Conservation (phyloP, 352 stramenopile species). For the Phytophthora citrophthora region DNA sequence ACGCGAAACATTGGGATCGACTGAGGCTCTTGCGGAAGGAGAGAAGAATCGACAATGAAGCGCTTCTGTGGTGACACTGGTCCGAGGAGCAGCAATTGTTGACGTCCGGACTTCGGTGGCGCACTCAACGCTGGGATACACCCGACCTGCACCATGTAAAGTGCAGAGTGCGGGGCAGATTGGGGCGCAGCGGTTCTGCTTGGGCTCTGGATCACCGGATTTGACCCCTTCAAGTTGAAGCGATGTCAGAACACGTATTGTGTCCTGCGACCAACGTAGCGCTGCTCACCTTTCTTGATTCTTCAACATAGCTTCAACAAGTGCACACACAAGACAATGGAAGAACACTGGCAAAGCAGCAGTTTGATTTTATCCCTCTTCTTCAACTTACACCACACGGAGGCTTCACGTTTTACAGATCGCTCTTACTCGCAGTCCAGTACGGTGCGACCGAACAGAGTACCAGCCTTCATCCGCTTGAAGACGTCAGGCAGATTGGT, state of each 20-base stretch:
- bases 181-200: constrained; percentile 20
- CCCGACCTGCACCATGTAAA: constrained; percentile 2
- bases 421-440: constrained; percentile 49
- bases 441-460: constrained; percentile 48
- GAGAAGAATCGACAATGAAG: constrained; percentile 15
- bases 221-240: constrained; percentile 26
- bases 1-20: constrained; percentile 26
- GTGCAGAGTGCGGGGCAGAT: constrained; percentile 5
- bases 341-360: too few species aligned
- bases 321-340: too few species aligned
- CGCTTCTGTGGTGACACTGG: neutral
- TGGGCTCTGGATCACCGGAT: constrained; percentile 6
- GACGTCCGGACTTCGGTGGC: neutral
- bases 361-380: too few species aligned
- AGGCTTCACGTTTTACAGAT: too few species aligned
- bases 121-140: constrained; percentile 6
- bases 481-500: constrained; percentile 49
- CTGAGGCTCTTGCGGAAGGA: neutral
- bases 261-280: neutral
- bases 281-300: too few species aligned
- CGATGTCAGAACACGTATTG: neutral
- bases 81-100: constrained; percentile 7
- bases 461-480: constrained; percentile 48
- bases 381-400: too few species aligned
- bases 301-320: too few species aligned